Percentiles rank a stretch among this genome's conserved stretches.
Conservation (phyloP, 192 early-diverging fungal genomes). For the Piromyces sp. region DNA sequence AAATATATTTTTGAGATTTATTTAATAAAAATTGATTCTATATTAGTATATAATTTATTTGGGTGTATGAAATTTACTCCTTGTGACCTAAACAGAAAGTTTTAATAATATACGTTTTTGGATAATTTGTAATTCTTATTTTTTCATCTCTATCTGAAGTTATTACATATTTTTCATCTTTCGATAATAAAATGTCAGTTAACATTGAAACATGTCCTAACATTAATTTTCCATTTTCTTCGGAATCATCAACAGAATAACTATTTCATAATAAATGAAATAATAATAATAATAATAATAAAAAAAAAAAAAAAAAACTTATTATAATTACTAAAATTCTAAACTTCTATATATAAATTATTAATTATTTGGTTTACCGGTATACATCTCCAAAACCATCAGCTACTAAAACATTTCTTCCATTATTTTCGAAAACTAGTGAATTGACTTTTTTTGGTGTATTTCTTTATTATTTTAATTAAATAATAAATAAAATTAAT, state of each 20-base stretch:
- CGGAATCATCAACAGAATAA: slow-evolving; percentile 10
- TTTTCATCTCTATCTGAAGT: slow-evolving; percentile 97
- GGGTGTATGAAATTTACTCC: slow-evolving; percentile 31
- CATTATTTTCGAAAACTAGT: slow-evolving; percentile 46
- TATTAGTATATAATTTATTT: too few species aligned
- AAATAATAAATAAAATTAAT: background rate
- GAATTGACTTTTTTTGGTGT: slow-evolving; percentile 55
- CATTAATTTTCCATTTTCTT: slow-evolving; percentile 20
- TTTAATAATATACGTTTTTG: slow-evolving; percentile 76
- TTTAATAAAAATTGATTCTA: too few species aligned
- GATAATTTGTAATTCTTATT: slow-evolving; percentile 81
- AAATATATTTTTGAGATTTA: too few species aligned
- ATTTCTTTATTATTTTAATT: background rate
- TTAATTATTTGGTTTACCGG: slow-evolving; percentile 37
- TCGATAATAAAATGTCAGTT: slow-evolving; percentile 64
- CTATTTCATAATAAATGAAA: too few species aligned
- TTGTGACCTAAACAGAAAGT: slow-evolving; percentile 80
- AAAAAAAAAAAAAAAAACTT: too few species aligned
- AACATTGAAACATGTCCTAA: slow-evolving; percentile 92
- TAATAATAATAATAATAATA: too few species aligned
- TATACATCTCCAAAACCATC: slow-evolving; percentile 97
- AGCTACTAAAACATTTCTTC: slow-evolving; percentile 45
- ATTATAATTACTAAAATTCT: too few species aligned
- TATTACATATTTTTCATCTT: slow-evolving; percentile 48
- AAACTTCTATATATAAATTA: too few species aligned